Conservation (phyloP, 768 basidiomycete genomes). For the Hericium rajendrae region DNA sequence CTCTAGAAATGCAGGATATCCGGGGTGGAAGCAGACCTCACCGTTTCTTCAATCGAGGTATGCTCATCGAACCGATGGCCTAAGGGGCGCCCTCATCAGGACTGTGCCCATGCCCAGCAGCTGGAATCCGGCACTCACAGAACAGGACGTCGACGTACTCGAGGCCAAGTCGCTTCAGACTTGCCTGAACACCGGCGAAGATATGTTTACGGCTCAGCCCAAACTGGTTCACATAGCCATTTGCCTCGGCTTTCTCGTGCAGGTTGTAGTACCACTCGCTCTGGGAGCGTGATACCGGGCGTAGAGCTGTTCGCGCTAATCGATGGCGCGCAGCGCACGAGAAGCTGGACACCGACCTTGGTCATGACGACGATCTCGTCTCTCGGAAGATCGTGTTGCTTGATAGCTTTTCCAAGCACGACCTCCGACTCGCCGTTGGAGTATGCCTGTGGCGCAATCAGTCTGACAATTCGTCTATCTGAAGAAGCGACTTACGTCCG, state of each 20-base stretch:
- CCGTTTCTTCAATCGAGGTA: conserved; percentile 32
- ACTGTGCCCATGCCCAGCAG: background rate
- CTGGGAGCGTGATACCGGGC: background rate
- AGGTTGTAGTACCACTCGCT: conserved; percentile 22
- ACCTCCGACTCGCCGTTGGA: conserved; percentile 22
- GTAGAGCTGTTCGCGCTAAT: background rate
- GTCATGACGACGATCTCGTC: conserved; percentile 19
- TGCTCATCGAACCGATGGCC: conserved; percentile 21
- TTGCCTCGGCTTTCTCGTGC: conserved; percentile 23
- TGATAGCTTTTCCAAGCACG: conserved; percentile 29
- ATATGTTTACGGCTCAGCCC: conserved; percentile 32
- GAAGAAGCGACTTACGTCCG: conserved; percentile 7
- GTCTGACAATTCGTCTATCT: background rate
- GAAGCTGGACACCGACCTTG: background rate
- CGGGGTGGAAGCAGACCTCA: background rate
- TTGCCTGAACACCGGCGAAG: conserved; percentile 34
- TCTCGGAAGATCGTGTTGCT: conserved; percentile 25
- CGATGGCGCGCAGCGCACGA: background rate
- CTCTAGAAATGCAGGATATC: background rate
- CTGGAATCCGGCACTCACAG: conserved; percentile 14
- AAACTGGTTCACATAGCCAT: conserved; percentile 21
- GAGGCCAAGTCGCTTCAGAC: conserved; percentile 31
- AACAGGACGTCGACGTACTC: conserved; percentile 39
- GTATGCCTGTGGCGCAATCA: conserved; percentile 13
- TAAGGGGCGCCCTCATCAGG: conserved; percentile 6